Percentiles rank a stretch among this genome's conserved stretches.
phyloP scores from a whole-genome alignment of 495 filamentous ascomycete species.

The Margaritispora aquatica region DNA sequence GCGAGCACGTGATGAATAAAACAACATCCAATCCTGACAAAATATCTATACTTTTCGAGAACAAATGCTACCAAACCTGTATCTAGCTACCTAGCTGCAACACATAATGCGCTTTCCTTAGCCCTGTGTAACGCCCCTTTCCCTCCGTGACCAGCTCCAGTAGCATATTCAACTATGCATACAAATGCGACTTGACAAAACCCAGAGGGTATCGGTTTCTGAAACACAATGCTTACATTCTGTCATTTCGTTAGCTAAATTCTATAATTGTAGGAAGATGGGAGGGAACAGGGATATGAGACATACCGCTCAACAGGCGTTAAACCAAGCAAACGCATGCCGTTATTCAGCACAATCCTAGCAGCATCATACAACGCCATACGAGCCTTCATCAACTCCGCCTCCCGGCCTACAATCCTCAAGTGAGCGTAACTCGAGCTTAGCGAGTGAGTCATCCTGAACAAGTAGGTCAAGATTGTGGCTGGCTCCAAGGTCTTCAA shows the following conservation, averaged over 20 bases:
- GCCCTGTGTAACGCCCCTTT: background rate
- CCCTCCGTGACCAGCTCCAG: background rate
- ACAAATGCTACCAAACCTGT: too few species aligned
- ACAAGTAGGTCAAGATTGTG: constrained; percentile 73
- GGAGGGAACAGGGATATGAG: background rate
- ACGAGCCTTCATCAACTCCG: constrained; percentile 65
- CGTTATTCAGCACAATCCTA: constrained; percentile 71
- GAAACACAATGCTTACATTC: background rate
- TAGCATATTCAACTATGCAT: background rate
- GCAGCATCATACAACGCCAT: constrained; percentile 80
- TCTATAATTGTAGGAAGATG: background rate
- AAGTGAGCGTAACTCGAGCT: constrained; percentile 81
- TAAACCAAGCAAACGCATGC: constrained; percentile 77
- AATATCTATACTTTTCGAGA: too few species aligned
- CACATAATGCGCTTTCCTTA: background rate
- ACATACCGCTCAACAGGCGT: constrained; percentile 62
- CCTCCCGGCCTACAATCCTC: constrained; percentile 67
- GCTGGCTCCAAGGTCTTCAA: constrained; percentile 60
- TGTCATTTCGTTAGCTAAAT: background rate
- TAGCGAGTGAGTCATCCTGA: constrained; percentile 80
- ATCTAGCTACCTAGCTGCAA: background rate
- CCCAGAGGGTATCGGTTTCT: background rate
- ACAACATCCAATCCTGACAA: too few species aligned
- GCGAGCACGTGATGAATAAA: too few species aligned
- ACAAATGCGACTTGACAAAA: background rate